Evolutionary conservation across 2,329 filamentous ascomycete genomes (phyloP).

Genomic region (Fusarium sp.): DNA sequence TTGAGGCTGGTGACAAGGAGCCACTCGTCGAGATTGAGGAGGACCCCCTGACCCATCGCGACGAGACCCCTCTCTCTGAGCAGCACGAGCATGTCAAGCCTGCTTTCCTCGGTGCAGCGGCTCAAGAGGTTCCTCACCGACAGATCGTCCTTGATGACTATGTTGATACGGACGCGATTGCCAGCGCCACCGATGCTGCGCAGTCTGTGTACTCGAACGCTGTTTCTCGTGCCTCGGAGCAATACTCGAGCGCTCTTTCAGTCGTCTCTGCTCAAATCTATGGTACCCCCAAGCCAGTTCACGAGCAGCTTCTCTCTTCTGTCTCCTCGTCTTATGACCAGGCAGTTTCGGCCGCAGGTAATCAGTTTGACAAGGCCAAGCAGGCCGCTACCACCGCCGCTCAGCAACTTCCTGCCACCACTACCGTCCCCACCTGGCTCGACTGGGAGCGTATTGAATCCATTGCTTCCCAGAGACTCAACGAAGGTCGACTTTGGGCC

Average conservation of each 20-base stretch:
- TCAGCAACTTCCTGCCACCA: conserved; percentile 58
- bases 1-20: conserved; percentile 38
- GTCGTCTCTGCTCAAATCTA: conserved; percentile 73
- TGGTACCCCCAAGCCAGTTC: conserved; percentile 73
- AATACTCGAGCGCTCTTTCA: conserved; percentile 74
- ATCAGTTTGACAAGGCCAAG: conserved; percentile 65
- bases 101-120: conserved; percentile 60
- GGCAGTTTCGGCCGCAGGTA: conserved; percentile 69
- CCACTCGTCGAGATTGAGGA: conserved; percentile 41
- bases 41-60: conserved; percentile 31
- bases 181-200: conserved; percentile 55
- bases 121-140: conserved; percentile 59
- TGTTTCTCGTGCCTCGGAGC: conserved; percentile 70
- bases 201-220: conserved; percentile 71
- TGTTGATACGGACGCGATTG: conserved; percentile 47
- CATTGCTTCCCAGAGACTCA: conserved; percentile 74
- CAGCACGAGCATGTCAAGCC: conserved; percentile 53
- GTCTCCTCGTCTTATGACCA: conserved; percentile 74
- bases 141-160: conserved; percentile 62
- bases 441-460: conserved; percentile 64
- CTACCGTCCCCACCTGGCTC: conserved; percentile 51
- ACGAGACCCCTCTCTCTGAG: conserved; percentile 39
- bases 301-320: conserved; percentile 74
- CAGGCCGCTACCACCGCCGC: conserved; percentile 60
- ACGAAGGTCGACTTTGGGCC: conserved; percentile 75